phyloP scores from a whole-genome alignment of 108 stramenopile genomes.

The Skeletonema menzelii region DNA sequence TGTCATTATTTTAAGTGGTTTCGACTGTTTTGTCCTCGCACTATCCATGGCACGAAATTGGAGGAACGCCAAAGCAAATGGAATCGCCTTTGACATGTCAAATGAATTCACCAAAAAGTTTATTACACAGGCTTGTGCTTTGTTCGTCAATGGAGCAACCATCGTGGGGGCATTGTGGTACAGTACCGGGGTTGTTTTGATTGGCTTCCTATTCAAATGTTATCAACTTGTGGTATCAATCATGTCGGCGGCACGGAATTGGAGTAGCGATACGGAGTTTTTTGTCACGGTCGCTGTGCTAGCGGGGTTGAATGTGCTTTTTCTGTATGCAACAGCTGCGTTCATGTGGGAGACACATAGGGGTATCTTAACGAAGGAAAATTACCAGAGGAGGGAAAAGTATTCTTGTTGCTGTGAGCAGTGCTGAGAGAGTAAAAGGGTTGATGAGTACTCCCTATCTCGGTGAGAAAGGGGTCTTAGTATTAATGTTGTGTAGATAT shows the following conservation, averaged over 20 bases:
- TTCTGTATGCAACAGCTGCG: slow-evolving; percentile 6
- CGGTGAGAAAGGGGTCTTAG: neutral
- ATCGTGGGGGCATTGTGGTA: slow-evolving; percentile 19
- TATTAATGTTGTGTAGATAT: neutral
- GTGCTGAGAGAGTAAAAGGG: neutral
- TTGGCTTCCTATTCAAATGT: slow-evolving; percentile 1
- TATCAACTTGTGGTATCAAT: slow-evolving; percentile 18
- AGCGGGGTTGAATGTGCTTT: neutral
- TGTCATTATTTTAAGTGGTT: neutral
- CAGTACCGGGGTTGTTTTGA: neutral
- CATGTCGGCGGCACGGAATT: neutral
- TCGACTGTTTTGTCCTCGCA: neutral
- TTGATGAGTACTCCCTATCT: neutral
- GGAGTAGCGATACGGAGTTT: neutral
- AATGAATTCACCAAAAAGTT: slow-evolving; percentile 7
- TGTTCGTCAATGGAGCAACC: neutral
- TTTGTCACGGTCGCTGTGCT: neutral
- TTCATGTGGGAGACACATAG: slow-evolving; percentile 11
- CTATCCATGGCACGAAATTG: neutral
- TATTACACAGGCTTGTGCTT: neutral
- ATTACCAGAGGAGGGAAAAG: slow-evolving; percentile 15
- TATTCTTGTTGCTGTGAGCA: slow-evolving; percentile 29
- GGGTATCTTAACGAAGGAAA: slow-evolving; percentile 16
- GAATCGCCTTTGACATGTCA: neutral
- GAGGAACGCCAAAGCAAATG: neutral